Base-by-base conservation (phyloP, 805 yeast species). In the Teunomyces pallodes region DNA sequence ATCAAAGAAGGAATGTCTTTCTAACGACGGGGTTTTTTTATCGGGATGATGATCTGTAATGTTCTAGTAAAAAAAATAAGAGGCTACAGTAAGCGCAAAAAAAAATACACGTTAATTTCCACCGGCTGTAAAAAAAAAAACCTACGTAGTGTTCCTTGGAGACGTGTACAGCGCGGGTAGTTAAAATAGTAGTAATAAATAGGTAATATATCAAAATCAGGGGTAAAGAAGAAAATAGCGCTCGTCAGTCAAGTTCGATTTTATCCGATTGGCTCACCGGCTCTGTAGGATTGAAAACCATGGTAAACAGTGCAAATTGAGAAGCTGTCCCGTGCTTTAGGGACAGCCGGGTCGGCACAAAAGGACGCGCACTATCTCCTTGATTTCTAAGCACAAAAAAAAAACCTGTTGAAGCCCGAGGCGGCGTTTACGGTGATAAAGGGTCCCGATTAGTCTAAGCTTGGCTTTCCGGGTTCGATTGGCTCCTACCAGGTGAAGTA, bases 61-160 rank as follows among this genome's bases (percentile, higher is more conserved):
- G 27, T 20, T 12, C 29, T 24, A 38, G 30, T n/a, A n/a, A n/a
- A 38, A 38, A 38, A 38, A 38, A 24, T 10, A 20, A 38, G 27
- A 38, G 41, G 28, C 14, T 38, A 20, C 24, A 20, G 6, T 20
- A 20, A 13, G 28, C 17, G 16, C 35, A 32, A 20, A 36, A 36
- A 36, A 38, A 38, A 36, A 36, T n/a, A 38, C 29, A 38, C 41
- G 41, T 38, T 38, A 38, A 38, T 29, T 20, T 24, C 13, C 13
- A 24, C 41, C n/a, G 41, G 41, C 30, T 1, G 17, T 24, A n/a
- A 38, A 26, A 16, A 17, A 17, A 35, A 38, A 38, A 24, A n/a
- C 24, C 24, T 4, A 7, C 9, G n/a, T 4, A 20, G 14, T n/a
- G 20, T n/a, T n/a, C 20, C 9, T 16, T 5, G n/a, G 26, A 9